phyloP scores from a whole-genome alignment of 2,329 filamentous ascomycete species.

The Alternaria postmessia region DNA sequence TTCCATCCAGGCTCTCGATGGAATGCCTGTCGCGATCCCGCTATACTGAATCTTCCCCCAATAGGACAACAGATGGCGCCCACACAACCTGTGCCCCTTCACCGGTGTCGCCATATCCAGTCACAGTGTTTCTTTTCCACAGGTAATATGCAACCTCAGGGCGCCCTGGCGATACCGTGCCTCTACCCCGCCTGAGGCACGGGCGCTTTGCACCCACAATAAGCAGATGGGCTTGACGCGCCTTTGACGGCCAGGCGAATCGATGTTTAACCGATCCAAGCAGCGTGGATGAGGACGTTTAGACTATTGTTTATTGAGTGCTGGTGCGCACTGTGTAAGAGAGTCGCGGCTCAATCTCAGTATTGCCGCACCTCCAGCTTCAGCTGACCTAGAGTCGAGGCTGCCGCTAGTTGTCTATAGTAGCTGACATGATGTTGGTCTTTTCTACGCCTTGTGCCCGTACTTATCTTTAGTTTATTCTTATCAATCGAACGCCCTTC shows the following conservation, averaged over 20 bases:
- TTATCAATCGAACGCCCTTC: conserved; percentile 18
- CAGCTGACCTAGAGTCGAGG: conserved; percentile 26
- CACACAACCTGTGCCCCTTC: conserved; percentile 24
- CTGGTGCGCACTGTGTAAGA: conserved; percentile 17
- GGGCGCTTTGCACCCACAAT: conserved; percentile 23
- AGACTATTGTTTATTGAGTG: conserved; percentile 17
- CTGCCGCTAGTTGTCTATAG: conserved; percentile 25
- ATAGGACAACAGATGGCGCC: conserved; percentile 19
- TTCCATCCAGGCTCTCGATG: conserved; percentile 13
- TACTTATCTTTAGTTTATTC: conserved; percentile 22
- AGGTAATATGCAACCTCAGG: conserved; percentile 21
- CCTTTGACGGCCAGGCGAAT: conserved; percentile 5
- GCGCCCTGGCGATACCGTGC: conserved; percentile 20
- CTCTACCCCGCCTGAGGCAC: conserved; percentile 38
- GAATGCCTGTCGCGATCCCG: conserved; percentile 13
- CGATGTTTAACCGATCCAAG: conserved; percentile 22
- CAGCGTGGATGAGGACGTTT: conserved; percentile 18
- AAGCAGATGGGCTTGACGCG: conserved; percentile 20
- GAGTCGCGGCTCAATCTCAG: conserved; percentile 19
- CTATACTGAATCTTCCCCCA: conserved; percentile 31
- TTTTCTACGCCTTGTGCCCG: conserved; percentile 21
- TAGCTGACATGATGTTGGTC: conserved; percentile 21
- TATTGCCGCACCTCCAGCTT: conserved; percentile 20
- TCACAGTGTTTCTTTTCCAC: conserved; percentile 20
- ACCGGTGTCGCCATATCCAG: conserved; percentile 29